Conservation (phyloP, 108 stramenopile genomes). For the Stephanodiscus minutulus region DNA sequence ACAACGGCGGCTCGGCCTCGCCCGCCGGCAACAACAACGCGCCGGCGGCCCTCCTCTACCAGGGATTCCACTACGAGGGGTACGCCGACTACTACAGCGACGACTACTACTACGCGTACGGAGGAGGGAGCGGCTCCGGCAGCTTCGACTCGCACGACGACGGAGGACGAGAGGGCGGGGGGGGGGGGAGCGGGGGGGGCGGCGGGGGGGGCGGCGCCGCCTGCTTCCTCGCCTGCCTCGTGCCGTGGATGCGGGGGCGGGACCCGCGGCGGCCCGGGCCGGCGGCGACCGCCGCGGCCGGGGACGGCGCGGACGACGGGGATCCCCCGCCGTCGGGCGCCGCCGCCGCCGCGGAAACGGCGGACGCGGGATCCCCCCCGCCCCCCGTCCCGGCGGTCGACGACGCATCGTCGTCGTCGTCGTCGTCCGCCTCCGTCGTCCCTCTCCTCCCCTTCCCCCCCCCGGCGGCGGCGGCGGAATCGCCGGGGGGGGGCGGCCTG, state of each 20-base stretch:
- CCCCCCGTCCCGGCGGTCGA: too few species aligned
- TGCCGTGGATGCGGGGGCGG: too few species aligned
- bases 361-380: neutral
- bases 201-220: conserved; percentile 15
- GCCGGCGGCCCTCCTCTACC: too few species aligned
- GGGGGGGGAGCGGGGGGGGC: too few species aligned
- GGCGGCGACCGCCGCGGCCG: neutral
- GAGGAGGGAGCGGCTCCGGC: too few species aligned
- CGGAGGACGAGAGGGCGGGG: too few species aligned
- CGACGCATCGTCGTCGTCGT: too few species aligned
- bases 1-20: neutral
- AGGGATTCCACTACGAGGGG: conserved; percentile 49
- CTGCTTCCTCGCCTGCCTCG: conserved; percentile 42
- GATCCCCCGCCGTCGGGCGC: neutral
- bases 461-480: too few species aligned
- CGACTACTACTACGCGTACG: conserved; percentile 24
- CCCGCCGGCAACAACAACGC: neutral
- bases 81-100: conserved; percentile 47
- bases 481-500: too few species aligned
- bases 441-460: too few species aligned
- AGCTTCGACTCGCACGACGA: conserved; percentile 11
- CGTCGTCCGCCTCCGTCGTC: too few species aligned
- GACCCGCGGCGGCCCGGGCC: too few species aligned
- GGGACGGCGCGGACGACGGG: neutral
- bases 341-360: neutral